These are phyloP conservation scores for Pisolithus orientalis DNA, from an alignment of 768 basidiomycete species.

Conservation along the genomic window DNA sequence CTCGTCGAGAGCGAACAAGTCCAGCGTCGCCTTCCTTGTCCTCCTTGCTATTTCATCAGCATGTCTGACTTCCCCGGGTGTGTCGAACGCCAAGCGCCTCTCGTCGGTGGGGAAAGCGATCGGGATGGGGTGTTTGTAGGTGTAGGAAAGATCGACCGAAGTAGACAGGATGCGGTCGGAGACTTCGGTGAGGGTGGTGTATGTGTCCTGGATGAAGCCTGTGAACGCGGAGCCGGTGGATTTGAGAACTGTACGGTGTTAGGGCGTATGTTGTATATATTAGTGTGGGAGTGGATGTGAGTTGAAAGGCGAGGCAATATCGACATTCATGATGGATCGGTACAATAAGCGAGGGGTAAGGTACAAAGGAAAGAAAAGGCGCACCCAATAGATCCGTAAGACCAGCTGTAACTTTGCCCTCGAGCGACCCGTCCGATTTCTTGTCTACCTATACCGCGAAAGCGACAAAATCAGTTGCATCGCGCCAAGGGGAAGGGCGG, in stretches of 20 bases:
- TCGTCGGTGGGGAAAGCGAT: constrained; percentile 46
- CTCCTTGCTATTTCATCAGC: constrained; percentile 41
- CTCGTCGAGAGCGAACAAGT: constrained; percentile 80
- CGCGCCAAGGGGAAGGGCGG: neutral
- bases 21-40: constrained; percentile 63
- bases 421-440: constrained; percentile 49
- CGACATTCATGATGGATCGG: too few relatives aligned
- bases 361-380: constrained; percentile 12
- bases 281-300: neutral
- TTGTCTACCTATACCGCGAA: constrained; percentile 50
- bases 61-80: constrained; percentile 40
- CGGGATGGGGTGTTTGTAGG: constrained; percentile 40
- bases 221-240: constrained; percentile 82
- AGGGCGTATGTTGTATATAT: neutral
- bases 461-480: neutral
- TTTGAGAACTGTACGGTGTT: constrained; percentile 66
- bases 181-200: constrained; percentile 81
- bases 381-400: constrained; percentile 76
- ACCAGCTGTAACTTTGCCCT: constrained; percentile 60
- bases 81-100: constrained; percentile 44
- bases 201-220: constrained; percentile 77
- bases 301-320: too few relatives aligned
- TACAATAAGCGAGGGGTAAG: neutral
- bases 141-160: constrained; percentile 71
- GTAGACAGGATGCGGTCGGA: constrained; percentile 90